Percentiles rank a stretch among this genome's conserved stretches.
phyloP scores from a whole-genome alignment of 805 yeast species.

The Saturnispora dispora region DNA sequence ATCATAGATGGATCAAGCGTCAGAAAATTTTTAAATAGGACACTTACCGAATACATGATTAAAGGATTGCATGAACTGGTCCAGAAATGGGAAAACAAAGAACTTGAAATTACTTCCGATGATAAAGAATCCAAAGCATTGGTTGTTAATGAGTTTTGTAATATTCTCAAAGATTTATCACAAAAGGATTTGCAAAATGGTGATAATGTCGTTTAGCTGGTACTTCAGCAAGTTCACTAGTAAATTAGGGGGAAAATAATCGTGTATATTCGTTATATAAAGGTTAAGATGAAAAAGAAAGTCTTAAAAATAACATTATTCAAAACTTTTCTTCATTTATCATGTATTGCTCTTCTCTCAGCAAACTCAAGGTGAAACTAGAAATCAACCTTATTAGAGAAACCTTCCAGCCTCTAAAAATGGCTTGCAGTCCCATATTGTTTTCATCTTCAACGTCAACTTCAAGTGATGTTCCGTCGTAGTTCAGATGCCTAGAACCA shows the following conservation, averaged over 20 bases:
- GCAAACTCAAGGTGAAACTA: conserved; percentile 66
- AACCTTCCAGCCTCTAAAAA: conserved; percentile 89
- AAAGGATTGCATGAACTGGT: conserved; percentile 32
- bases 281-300: not conserved
- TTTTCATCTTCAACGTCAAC: conserved; percentile 28
- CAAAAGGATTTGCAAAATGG: not conserved
- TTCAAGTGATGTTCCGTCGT: conserved; percentile 21
- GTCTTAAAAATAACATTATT: not conserved
- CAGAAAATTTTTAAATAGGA: conserved; percentile 39
- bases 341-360: conserved; percentile 39
- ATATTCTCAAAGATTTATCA: conserved; percentile 8
- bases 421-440: conserved; percentile 38
- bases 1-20: conserved; percentile 47
- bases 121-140: conserved; percentile 2
- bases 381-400: conserved; percentile 74
- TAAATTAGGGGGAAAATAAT: not conserved
- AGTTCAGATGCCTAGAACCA: conserved; percentile 27
- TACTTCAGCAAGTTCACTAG: not conserved
- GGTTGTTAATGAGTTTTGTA: conserved; percentile 12
- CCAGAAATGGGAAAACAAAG: conserved; percentile 23
- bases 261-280: not conserved
- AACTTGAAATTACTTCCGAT: conserved; percentile 3
- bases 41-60: conserved; percentile 37
- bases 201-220: not conserved
- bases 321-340: conserved; percentile 34